phyloP scores from a whole-genome alignment of 164 flowering plant species.

The Kalanchoe fedtschenkoi region DNA sequence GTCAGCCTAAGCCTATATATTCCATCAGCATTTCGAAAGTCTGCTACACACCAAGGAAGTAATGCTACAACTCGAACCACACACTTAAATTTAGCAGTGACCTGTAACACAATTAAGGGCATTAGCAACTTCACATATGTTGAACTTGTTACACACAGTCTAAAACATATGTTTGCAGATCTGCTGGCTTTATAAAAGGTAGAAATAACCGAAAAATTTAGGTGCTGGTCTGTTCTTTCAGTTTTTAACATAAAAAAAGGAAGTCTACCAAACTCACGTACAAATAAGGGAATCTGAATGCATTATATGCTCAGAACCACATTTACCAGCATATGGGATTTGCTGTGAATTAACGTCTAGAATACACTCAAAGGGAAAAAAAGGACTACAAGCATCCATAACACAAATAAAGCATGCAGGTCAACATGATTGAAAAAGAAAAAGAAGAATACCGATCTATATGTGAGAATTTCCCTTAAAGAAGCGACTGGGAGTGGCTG shows the following conservation, averaged over 20 bases:
- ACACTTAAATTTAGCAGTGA: slow-evolving; percentile 46
- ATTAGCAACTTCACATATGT: background rate
- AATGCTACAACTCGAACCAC: slow-evolving; percentile 48
- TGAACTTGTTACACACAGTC: background rate
- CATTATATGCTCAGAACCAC: background rate
- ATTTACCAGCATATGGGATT: background rate
- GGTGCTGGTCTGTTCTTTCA: no score
- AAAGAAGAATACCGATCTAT: slow-evolving; percentile 1
- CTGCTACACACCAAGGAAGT: slow-evolving; percentile 34
- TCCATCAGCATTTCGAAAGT: slow-evolving; percentile 32
- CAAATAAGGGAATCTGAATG: background rate
- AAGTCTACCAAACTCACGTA: no score
- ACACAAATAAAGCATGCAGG: background rate
- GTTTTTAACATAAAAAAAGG: no score
- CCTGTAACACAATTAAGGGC: slow-evolving; percentile 21
- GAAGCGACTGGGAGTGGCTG: background rate
- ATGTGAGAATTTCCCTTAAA: background rate
- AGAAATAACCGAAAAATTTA: no score
- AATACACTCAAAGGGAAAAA: background rate
- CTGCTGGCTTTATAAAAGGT: no score
- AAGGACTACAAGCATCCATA: background rate
- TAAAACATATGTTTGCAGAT: background rate
- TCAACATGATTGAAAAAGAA: background rate
- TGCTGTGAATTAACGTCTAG: background rate
- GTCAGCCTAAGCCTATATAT: slow-evolving; percentile 52